phyloP scores from a whole-genome alignment of 2,329 filamentous ascomycete genomes.

The Talaromyces sp. region DNA sequence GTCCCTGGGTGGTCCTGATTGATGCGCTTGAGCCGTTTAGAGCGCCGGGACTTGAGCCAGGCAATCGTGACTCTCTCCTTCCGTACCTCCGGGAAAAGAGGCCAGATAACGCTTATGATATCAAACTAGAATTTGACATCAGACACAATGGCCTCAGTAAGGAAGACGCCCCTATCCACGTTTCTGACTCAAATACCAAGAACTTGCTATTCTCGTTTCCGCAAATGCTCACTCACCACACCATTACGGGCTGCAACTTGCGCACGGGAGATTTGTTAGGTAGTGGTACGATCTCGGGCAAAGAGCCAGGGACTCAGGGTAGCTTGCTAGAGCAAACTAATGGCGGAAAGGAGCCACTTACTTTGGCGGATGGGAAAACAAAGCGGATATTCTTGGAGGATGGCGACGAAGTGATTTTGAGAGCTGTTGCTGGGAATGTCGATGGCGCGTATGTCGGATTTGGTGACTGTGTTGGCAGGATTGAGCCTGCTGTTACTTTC shows the following conservation, averaged over 20 bases:
- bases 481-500: constrained; percentile 47
- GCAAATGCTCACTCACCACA: constrained; percentile 79
- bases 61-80: constrained; percentile 54
- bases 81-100: constrained; percentile 64
- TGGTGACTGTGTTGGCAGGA: constrained; percentile 66
- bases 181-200: constrained; percentile 59
- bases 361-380: constrained; percentile 58
- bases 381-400: constrained; percentile 70
- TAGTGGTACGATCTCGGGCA: constrained; percentile 74
- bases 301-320: constrained; percentile 56
- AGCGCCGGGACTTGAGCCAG: constrained; percentile 48
- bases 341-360: constrained; percentile 63
- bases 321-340: constrained; percentile 70
- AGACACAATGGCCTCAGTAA: constrained; percentile 43
- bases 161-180: constrained; percentile 46
- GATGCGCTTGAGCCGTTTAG: constrained; percentile 71
- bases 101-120: constrained; percentile 60
- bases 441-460: constrained; percentile 70
- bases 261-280: constrained; percentile 71
- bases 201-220: constrained; percentile 78
- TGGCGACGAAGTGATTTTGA: constrained; percentile 66
- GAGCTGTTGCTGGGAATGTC: constrained; percentile 60
- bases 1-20: constrained; percentile 72
- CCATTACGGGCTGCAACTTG: constrained; percentile 71
- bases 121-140: constrained; percentile 63